Conservation (phyloP, 768 basidiomycete genomes). For the Boletus pseudopeckii region DNA sequence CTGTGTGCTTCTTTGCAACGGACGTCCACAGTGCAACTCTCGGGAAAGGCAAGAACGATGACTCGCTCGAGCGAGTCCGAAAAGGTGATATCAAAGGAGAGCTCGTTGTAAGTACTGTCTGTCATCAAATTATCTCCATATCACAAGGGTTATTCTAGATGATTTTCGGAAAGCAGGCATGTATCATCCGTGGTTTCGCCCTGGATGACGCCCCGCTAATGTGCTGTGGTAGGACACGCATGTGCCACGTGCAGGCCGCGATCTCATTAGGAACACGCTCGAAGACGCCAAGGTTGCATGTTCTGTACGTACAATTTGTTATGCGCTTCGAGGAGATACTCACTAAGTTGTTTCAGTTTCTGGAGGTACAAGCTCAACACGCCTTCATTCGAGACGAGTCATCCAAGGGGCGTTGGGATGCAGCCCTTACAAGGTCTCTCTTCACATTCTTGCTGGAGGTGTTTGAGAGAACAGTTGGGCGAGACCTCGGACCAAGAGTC, state of each 20-base stretch:
- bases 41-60: constrained; percentile 79
- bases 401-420: constrained; percentile 95
- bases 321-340: not conserved
- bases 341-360: constrained; percentile 49
- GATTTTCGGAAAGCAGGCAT: constrained; percentile 93
- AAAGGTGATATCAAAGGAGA: constrained; percentile 86
- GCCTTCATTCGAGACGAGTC: constrained; percentile 93
- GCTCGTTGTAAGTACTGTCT: constrained; percentile 56
- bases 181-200: constrained; percentile 1
- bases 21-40: constrained; percentile 88
- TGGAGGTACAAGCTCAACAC: constrained; percentile 96
- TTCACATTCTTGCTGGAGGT: constrained; percentile 91
- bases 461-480: constrained; percentile 81
- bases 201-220: not conserved
- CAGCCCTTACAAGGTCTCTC: constrained; percentile 76
- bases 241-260: constrained; percentile 82
- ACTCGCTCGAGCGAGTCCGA: constrained; percentile 70
- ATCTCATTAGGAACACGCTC: constrained; percentile 76
- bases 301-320: constrained; percentile 52
- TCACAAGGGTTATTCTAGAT: constrained; percentile 46
- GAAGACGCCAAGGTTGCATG: constrained; percentile 74
- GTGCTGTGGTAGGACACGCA: constrained; percentile 70
- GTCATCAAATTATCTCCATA: not conserved
- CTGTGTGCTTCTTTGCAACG: constrained; percentile 94
- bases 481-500: constrained; percentile 75